These are phyloP conservation scores for Microdochium nivale DNA, from an alignment of 2,329 filamentous ascomycete genomes.

Conservation along the genomic window DNA sequence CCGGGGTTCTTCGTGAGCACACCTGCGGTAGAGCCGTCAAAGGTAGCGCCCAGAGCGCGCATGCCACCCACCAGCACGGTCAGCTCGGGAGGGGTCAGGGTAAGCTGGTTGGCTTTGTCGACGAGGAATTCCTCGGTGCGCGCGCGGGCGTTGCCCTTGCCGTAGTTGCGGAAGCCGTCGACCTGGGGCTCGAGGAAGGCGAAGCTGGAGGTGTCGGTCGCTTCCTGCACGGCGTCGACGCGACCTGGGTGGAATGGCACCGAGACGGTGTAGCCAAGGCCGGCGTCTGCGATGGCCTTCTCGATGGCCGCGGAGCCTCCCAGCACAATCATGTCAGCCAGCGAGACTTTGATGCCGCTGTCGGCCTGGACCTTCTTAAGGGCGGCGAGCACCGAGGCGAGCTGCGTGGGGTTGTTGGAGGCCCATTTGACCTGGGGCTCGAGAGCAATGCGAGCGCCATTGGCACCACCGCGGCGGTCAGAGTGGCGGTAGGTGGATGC, in stretches of 20 bases:
- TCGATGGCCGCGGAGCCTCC: constrained; percentile 64
- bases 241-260: constrained; percentile 70
- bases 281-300: constrained; percentile 50
- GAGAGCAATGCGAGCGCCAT: constrained; percentile 70
- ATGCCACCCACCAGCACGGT: constrained; percentile 65
- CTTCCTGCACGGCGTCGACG: constrained; percentile 60
- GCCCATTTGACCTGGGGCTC: constrained; percentile 64
- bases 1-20: constrained; percentile 62
- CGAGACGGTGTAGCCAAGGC: constrained; percentile 32
- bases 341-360: constrained; percentile 61
- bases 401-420: constrained; percentile 63
- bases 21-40: constrained; percentile 57
- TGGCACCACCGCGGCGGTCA: constrained; percentile 78
- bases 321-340: constrained; percentile 73
- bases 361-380: constrained; percentile 52
- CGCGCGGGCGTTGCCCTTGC: constrained; percentile 50
- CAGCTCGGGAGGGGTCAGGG: constrained; percentile 61
- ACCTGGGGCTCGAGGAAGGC: constrained; percentile 56
- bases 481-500: constrained; percentile 65
- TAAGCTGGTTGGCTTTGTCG: constrained; percentile 64
- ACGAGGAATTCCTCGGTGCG: constrained; percentile 62
- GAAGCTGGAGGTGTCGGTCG: constrained; percentile 61
- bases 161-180: constrained; percentile 80
- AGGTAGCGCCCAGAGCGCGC: constrained; percentile 62
- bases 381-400: constrained; percentile 50